Evolutionary conservation across 225 moss, liverwort and hornwort species (phyloP).

Genomic region (Bryum argenteum): DNA sequence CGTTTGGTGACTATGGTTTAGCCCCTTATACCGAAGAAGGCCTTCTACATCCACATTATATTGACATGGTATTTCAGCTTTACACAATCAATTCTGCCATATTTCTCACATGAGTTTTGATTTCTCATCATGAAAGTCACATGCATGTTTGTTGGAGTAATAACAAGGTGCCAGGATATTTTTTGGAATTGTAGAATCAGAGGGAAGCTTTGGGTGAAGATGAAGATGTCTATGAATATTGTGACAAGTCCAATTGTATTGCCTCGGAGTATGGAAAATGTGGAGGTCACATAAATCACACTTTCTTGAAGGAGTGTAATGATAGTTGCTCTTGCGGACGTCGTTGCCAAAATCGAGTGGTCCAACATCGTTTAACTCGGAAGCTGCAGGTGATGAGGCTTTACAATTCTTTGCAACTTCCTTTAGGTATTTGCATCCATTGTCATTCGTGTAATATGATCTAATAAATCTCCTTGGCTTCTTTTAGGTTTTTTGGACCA

Average conservation of each 20-base stretch:
- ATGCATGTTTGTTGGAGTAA: neutral
- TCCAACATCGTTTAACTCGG: neutral
- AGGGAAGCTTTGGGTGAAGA: neutral
- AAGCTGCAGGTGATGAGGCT: neutral
- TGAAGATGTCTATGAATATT: neutral
- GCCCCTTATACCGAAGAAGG: neutral
- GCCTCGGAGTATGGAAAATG: neutral
- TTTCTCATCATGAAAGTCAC: too few relatives aligned
- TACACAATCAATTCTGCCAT: neutral
- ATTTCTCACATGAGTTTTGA: neutral
- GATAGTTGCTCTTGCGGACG: neutral
- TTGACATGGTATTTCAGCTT: neutral
- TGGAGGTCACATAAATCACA: neutral
- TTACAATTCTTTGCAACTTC: neutral
- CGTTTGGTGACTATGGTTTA: neutral
- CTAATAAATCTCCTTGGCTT: neutral
- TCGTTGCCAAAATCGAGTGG: neutral
- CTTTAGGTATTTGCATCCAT: neutral
- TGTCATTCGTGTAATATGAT: neutral
- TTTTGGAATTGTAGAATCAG: neutral
- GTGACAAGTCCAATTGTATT: neutral
- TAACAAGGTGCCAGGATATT: neutral
- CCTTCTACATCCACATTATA: neutral
- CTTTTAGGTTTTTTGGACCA: neutral
- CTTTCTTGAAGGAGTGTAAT: neutral